These are phyloP conservation scores for Hordeum marinum DNA, from an alignment of 176 grass and related monocot species.

Conservation along the genomic window DNA sequence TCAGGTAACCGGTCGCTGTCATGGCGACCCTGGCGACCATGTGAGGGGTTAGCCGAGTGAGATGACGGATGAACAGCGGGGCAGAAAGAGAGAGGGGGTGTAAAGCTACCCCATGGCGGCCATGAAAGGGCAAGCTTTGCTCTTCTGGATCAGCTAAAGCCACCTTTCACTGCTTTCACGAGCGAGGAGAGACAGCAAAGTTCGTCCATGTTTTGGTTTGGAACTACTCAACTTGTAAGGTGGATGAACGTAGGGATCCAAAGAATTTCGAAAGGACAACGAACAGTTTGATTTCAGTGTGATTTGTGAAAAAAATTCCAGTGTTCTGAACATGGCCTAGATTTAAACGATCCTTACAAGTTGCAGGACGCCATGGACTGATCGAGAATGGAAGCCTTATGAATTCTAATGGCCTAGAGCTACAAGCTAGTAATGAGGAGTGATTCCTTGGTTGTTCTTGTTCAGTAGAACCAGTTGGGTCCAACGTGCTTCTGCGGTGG, in stretches of 20 bases:
- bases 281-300: neutral
- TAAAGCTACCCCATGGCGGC: neutral
- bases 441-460: neutral
- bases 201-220: neutral
- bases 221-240: no score
- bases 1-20: slow-evolving; percentile 17
- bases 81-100: neutral
- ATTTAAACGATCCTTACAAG: neutral
- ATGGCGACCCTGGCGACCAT: neutral
- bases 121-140: slow-evolving; percentile 13
- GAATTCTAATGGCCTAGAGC: slow-evolving; percentile 8
- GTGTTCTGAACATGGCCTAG: neutral
- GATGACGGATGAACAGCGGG: neutral
- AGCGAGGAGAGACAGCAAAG: neutral
- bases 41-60: no score
- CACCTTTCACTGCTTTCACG: neutral
- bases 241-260: neutral
- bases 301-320: neutral
- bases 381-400: neutral
- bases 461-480: slow-evolving; percentile 38
- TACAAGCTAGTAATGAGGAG: neutral
- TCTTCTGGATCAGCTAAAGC: slow-evolving; percentile 18
- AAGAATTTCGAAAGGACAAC: neutral
- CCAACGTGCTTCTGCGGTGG: slow-evolving; percentile 18
- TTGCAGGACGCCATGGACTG: neutral